Conservation (phyloP, 441 rosid species). For the Rhodomyrtus psidioides region DNA sequence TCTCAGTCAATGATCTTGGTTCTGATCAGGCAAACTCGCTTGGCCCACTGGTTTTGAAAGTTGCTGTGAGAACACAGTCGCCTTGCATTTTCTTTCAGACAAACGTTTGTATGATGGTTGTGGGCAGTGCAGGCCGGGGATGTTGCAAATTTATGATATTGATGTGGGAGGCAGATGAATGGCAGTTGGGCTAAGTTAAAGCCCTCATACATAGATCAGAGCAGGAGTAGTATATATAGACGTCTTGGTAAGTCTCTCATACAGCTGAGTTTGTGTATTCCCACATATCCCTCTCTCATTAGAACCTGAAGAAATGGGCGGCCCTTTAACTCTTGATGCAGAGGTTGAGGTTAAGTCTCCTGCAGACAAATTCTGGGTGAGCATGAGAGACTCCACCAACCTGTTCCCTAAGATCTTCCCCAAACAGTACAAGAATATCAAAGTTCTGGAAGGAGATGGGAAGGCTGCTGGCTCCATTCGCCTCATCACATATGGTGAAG, state of each 20-base stretch:
- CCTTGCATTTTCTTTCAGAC: neutral
- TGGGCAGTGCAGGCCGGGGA: neutral
- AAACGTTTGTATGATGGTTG: neutral
- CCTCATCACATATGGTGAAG: conserved; percentile 52
- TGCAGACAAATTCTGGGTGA: conserved; percentile 54
- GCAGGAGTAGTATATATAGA: conserved; percentile 7
- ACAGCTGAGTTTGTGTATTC: neutral
- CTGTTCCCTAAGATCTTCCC: conserved; percentile 66
- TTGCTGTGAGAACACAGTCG: neutral
- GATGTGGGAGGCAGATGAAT: conserved; percentile 20
- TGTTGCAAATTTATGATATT: neutral
- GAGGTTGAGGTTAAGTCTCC: conserved; percentile 65
- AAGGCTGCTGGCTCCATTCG: conserved; percentile 67
- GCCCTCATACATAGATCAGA: conserved; percentile 4
- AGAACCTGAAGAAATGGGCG: conserved; percentile 30
- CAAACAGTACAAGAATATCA: conserved; percentile 66
- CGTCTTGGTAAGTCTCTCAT: neutral
- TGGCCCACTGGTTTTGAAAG: neutral
- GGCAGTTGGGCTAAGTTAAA: conserved; percentile 15
- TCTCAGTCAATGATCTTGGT: neutral
- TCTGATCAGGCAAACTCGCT: neutral
- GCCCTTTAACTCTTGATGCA: conserved; percentile 52
- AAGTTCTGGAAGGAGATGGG: conserved; percentile 82
- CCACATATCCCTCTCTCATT: neutral
- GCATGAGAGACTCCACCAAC: conserved; percentile 50